Percentiles rank a stretch among this genome's conserved stretches.
phyloP scores from a whole-genome alignment of 257 asterid species.

The Primulina eburnea region DNA sequence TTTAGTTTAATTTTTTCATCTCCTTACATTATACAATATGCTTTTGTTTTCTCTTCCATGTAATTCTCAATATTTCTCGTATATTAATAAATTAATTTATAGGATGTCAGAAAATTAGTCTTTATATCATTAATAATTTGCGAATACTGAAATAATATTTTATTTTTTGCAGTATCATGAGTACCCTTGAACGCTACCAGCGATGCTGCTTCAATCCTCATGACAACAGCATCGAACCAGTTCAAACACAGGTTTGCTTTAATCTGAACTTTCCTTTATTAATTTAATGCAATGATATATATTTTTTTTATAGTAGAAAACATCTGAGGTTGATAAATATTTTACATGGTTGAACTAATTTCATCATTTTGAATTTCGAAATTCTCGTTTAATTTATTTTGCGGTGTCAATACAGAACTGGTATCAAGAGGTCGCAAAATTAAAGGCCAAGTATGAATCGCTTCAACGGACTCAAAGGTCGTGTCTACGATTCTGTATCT shows the following conservation, averaged over 20 bases:
- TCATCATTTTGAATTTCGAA: too few relatives aligned
- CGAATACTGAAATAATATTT: neutral
- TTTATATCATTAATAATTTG: too few relatives aligned
- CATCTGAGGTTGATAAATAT: too few relatives aligned
- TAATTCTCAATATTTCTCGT: too few relatives aligned
- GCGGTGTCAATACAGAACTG: conserved; percentile 51
- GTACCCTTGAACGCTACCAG: conserved; percentile 88
- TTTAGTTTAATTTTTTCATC: too few relatives aligned
- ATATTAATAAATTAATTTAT: too few relatives aligned
- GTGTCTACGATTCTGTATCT: neutral
- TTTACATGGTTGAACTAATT: too few relatives aligned
- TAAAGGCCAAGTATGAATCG: conserved; percentile 78
- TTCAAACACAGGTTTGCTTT: conserved; percentile 55
- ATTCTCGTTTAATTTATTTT: neutral
- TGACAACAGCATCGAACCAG: conserved; percentile 51
- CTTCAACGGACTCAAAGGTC: conserved; percentile 91
- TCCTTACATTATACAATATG: neutral
- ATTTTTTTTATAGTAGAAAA: neutral
- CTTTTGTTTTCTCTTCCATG: neutral
- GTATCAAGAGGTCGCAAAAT: conserved; percentile 77
- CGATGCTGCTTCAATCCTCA: conserved; percentile 66
- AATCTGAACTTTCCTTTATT: neutral
- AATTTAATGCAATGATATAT: neutral
- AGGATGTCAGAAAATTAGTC: too few relatives aligned
- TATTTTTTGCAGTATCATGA: conserved; percentile 40